Percentiles rank a stretch among this genome's conserved stretches.
Evolutionary conservation across 2,329 filamentous ascomycete genomes (phyloP).

Genomic region (Pseudogymnoascus sp.): DNA sequence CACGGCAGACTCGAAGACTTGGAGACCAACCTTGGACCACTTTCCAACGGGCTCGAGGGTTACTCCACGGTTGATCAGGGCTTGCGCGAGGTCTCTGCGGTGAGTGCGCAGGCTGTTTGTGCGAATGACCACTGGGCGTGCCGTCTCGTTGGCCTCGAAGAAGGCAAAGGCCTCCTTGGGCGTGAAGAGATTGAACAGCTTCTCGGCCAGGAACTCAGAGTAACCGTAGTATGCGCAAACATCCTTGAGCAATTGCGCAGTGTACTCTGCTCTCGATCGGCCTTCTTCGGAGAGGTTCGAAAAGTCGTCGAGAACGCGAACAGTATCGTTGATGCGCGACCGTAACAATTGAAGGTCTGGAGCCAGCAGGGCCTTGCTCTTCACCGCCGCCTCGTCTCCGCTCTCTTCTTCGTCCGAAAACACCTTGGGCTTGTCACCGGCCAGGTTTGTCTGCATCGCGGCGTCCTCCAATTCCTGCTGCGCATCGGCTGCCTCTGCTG

Average conservation of each 20-base stretch:
- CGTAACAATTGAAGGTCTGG: constrained; percentile 86
- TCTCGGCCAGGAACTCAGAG: constrained; percentile 87
- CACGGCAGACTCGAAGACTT: constrained; percentile 85
- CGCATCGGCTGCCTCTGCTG: constrained; percentile 72
- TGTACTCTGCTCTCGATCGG: constrained; percentile 81
- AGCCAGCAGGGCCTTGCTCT: constrained; percentile 58
- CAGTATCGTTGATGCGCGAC: constrained; percentile 82
- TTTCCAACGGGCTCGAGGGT: constrained; percentile 95
- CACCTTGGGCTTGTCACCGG: constrained; percentile 61
- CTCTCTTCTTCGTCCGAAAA: constrained; percentile 52
- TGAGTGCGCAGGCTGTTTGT: constrained; percentile 86
- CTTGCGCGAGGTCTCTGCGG: constrained; percentile 74
- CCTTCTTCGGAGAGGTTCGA: constrained; percentile 70
- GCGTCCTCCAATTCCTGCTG: constrained; percentile 78
- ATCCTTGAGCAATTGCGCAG: constrained; percentile 75
- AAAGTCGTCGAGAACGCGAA: constrained; percentile 86
- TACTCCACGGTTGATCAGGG: constrained; percentile 91
- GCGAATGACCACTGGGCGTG: constrained; percentile 87
- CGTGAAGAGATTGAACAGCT: constrained; percentile 86
- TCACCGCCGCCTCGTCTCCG: constrained; percentile 49
- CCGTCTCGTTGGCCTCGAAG: constrained; percentile 96
- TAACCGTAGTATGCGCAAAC: constrained; percentile 97
- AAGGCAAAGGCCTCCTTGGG: constrained; percentile 94
- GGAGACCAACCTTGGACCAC: constrained; percentile 96
- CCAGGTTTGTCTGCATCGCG: constrained; percentile 88